Conservation (phyloP, 108 stramenopile species). For the Nannochloropsis oceanica region DNA sequence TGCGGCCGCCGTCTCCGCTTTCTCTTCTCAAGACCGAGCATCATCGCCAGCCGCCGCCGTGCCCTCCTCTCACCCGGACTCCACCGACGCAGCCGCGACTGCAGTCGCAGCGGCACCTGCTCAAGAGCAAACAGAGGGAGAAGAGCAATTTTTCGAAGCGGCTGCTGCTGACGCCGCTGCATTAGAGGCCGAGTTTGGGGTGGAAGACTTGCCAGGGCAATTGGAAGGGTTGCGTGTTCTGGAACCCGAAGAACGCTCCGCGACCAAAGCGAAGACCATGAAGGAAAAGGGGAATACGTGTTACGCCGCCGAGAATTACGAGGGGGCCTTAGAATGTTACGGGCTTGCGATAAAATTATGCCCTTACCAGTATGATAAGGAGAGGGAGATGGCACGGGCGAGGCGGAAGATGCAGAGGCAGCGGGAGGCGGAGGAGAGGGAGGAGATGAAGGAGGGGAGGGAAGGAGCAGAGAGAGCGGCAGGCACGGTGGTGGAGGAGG, state of each 20-base stretch:
- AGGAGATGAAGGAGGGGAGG: not conserved
- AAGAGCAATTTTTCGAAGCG: not conserved
- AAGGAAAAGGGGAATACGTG: not conserved
- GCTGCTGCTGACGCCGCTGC: not conserved
- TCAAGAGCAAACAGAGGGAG: not conserved
- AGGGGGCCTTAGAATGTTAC: not conserved
- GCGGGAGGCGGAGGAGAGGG: not conserved
- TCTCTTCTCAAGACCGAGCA: too few relatives aligned
- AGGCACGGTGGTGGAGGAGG: not conserved
- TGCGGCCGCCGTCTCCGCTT: too few relatives aligned
- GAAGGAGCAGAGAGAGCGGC: not conserved
- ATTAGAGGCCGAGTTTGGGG: not conserved
- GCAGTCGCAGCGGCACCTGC: too few relatives aligned
- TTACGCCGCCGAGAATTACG: not conserved
- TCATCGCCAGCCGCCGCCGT: too few relatives aligned
- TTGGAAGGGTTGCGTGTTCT: not conserved
- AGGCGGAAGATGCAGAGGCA: not conserved
- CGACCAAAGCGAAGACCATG: not conserved
- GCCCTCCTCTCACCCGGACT: too few relatives aligned
- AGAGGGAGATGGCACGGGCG: not conserved
- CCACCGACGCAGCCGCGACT: too few relatives aligned
- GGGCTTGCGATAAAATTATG: not conserved
- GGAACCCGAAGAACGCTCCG: not conserved
- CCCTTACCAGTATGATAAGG: not conserved
- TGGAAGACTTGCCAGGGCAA: not conserved